A percentile compares a stretch with the other conserved stretches of the same genome.
Evolutionary conservation across 768 basidiomycete genomes (phyloP).

Genomic region (Mycena venus): DNA sequence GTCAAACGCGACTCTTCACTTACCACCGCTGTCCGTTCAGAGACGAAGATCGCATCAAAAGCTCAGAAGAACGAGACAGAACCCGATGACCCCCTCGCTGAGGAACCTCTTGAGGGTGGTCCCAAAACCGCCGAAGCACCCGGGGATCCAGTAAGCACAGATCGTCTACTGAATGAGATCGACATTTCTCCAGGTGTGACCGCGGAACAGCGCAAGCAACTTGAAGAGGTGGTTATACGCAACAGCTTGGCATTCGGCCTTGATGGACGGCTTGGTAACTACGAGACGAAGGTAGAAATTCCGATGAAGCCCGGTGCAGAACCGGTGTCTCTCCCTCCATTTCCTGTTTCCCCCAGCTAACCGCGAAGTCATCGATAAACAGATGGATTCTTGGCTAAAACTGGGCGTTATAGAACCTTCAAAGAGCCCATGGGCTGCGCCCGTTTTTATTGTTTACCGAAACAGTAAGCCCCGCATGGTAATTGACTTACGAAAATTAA

Average conservation of each 20-base stretch:
- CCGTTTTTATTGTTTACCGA: constrained; percentile 48
- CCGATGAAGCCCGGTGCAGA: constrained; percentile 34
- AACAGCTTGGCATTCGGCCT: not conserved
- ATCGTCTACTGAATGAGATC: not conserved
- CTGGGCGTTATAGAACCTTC: constrained; percentile 55
- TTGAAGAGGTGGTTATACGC: not conserved
- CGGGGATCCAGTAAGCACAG: not conserved
- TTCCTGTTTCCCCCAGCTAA: constrained; percentile 41
- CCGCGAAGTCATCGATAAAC: constrained; percentile 43
- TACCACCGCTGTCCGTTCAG: too few relatives aligned
- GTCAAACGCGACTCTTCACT: too few relatives aligned
- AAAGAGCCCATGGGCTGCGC: constrained; percentile 51
- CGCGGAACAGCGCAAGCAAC: not conserved
- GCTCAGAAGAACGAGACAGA: not conserved
- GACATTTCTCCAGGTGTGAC: not conserved
- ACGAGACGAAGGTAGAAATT: not conserved
- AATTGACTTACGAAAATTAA: constrained; percentile 47
- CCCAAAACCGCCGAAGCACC: constrained; percentile 2
- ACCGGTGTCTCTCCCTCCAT: constrained; percentile 44
- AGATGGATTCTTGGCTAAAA: constrained; percentile 47
- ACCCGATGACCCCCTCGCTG: constrained; percentile 1
- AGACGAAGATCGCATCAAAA: too few relatives aligned
- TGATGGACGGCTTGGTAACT: not conserved
- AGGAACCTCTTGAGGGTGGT: constrained; percentile 9
- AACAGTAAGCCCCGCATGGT: constrained; percentile 53